A percentile compares a stretch with the other conserved stretches of the same genome.
These are phyloP conservation scores for Penicillium freii DNA, from an alignment of 2,329 filamentous ascomycete species.

Conservation along the genomic window DNA sequence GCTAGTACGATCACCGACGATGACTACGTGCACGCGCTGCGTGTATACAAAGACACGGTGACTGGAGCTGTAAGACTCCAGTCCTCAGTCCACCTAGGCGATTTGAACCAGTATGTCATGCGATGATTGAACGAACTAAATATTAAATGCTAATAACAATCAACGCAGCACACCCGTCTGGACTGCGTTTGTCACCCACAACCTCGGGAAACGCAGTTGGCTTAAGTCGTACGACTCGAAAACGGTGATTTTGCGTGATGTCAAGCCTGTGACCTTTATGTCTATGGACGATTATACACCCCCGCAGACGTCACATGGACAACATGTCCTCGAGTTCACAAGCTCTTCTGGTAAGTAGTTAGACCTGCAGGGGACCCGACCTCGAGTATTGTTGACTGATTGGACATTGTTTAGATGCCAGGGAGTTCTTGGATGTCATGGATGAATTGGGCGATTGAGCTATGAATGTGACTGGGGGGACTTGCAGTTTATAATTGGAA, in stretches of 20 bases:
- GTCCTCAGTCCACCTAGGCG: conserved; percentile 54
- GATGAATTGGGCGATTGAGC: conserved; percentile 24
- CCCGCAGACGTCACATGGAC: conserved; percentile 35
- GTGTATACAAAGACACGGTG: conserved; percentile 52
- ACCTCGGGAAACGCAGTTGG: conserved; percentile 50
- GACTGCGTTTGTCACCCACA: conserved; percentile 57
- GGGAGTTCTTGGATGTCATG: conserved; percentile 38
- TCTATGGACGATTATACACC: conserved; percentile 49
- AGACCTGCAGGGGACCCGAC: neutral
- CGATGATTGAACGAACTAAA: neutral
- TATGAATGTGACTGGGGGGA: neutral
- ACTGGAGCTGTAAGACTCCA: conserved; percentile 57
- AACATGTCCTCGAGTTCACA: conserved; percentile 43
- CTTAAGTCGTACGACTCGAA: conserved; percentile 44
- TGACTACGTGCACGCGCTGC: conserved; percentile 53
- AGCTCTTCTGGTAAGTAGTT: conserved; percentile 30
- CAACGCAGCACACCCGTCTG: conserved; percentile 54
- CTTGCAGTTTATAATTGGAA: conserved; percentile 1
- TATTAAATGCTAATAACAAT: neutral
- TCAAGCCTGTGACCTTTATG: conserved; percentile 54
- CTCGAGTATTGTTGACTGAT: conserved; percentile 7
- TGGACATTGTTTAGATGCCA: conserved; percentile 35
- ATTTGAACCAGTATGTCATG: conserved; percentile 46
- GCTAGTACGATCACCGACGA: conserved; percentile 54
- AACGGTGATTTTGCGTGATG: conserved; percentile 50